phyloP scores from a whole-genome alignment of 2,329 filamentous ascomycete species.

The Colletotrichum filicis region DNA sequence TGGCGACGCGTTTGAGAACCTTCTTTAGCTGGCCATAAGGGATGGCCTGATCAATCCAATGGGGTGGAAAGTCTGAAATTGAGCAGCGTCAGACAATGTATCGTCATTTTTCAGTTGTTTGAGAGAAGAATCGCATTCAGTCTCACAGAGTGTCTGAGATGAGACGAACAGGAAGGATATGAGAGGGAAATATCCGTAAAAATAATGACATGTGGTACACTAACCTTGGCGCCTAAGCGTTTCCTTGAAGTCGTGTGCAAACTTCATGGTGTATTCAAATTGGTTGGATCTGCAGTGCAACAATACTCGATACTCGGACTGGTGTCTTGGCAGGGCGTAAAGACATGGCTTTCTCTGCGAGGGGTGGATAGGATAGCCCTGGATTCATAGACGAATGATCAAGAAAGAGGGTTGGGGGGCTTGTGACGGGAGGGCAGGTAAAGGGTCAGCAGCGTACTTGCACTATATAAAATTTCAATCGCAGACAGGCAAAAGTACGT shows the following conservation, averaged over 20 bases:
- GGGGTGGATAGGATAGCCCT: not conserved
- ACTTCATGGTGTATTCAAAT: slow-evolving; percentile 75
- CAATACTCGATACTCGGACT: not conserved
- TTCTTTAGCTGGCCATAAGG: slow-evolving; percentile 90
- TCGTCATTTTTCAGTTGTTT: not conserved
- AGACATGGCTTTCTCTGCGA: slow-evolving; percentile 3
- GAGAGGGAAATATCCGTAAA: not conserved
- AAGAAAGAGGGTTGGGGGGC: not conserved
- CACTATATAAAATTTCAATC: slow-evolving; percentile 18
- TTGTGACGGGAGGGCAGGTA: not conserved
- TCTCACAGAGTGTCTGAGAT: not conserved
- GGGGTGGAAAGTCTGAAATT: slow-evolving; percentile 72
- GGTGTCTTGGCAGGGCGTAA: slow-evolving; percentile 2
- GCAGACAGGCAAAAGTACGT: not conserved
- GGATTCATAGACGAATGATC: not conserved
- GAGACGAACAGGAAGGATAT: not conserved
- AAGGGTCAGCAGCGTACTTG: not conserved
- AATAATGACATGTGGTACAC: slow-evolving; percentile 4
- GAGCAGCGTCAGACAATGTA: not conserved
- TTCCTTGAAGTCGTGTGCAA: slow-evolving; percentile 81
- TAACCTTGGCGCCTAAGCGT: slow-evolving; percentile 71
- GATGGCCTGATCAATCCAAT: slow-evolving; percentile 80
- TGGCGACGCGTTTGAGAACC: slow-evolving; percentile 82
- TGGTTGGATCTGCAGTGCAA: slow-evolving; percentile 9
- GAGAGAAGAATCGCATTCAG: not conserved